phyloP scores from a whole-genome alignment of 2,329 filamentous ascomycete genomes.

The Endoconidiophora polonica region DNA sequence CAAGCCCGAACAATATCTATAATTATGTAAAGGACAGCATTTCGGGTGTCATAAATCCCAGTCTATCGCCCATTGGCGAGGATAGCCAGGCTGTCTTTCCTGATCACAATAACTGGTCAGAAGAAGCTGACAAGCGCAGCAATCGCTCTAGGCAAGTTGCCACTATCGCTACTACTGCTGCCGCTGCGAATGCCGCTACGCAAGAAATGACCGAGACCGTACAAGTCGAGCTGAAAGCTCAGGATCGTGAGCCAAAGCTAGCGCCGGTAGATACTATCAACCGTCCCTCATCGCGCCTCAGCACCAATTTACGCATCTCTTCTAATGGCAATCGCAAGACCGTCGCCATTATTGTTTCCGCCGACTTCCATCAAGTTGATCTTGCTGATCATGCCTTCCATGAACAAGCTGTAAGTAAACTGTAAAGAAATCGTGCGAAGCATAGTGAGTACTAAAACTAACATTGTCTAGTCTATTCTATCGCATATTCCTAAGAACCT shows the following conservation, averaged over 20 bases:
- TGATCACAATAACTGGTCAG: constrained; percentile 83
- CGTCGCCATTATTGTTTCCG: constrained; percentile 78
- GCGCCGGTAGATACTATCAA: neutral
- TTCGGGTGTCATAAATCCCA: constrained; percentile 66
- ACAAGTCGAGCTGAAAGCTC: neutral
- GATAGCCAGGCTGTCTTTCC: constrained; percentile 66
- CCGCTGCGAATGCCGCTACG: constrained; percentile 8
- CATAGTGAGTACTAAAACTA: neutral
- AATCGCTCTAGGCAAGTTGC: constrained; percentile 19
- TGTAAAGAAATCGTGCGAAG: neutral
- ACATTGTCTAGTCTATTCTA: constrained; percentile 52
- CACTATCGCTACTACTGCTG: no score
- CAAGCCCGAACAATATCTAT: constrained; percentile 77
- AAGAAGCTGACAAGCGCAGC: constrained; percentile 61
- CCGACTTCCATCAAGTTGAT: constrained; percentile 45
- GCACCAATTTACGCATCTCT: constrained; percentile 7
- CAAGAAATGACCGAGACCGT: neutral
- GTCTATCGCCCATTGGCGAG: constrained; percentile 67
- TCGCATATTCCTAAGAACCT: constrained; percentile 71
- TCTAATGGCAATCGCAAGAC: constrained; percentile 38
- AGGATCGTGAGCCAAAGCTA: neutral
- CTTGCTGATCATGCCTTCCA: constrained; percentile 45
- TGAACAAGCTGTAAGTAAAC: constrained; percentile 60
- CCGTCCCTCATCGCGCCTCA: constrained; percentile 8
- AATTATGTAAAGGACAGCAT: constrained; percentile 70